Evolutionary conservation across 2,329 filamentous ascomycete species (phyloP), one percentile per base, ranked within the genome.

Genomic region (Botrytis medusae): DNA sequence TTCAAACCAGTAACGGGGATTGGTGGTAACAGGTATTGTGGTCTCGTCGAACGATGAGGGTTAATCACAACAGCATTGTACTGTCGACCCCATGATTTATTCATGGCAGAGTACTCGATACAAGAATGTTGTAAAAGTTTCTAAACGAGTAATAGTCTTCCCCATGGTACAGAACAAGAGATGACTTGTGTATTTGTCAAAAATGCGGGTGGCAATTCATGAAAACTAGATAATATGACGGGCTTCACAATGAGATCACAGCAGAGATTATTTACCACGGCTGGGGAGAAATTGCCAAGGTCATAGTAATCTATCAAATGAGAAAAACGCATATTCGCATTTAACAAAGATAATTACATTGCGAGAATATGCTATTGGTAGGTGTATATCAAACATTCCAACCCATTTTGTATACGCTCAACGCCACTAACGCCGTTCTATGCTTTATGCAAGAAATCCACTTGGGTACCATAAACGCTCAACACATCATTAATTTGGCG

Each of bases 401-500:
- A 54, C 42, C 25, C 25, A 54, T 51, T 64, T 64, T 71, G 25
- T 54, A 51, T 63, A 46, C 69, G 20, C 32, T n/a, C 12, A 22
- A 42, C 48, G 10, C 65, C 48, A 68, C 34, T 68, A 68, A 64
- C 69, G 59, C 69, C 69, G 22, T 16, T 51, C 25, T 37, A 71
- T 40, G 20, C 20, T 51, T 9, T 54, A 51, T 51, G 22, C 59
- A 71, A 40, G 59, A 18, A 51, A 54, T 40, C 54, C 37, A n/a
- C 46, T 34, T 34, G 40, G 46, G 34, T 59, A 59, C 34, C 6
- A 59, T 44, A 7, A 46, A 37, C 14, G 29, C 16, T 29, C 18
- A 62, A 51, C 18, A 59, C 18, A 60, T 61, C 6, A 69, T 78
- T 71, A 79, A 54, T 79, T 78, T 20, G 77, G 77, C 7, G 76